Base-by-base conservation (phyloP, 306 rosid genomes). In the Prunus mongolica region DNA sequence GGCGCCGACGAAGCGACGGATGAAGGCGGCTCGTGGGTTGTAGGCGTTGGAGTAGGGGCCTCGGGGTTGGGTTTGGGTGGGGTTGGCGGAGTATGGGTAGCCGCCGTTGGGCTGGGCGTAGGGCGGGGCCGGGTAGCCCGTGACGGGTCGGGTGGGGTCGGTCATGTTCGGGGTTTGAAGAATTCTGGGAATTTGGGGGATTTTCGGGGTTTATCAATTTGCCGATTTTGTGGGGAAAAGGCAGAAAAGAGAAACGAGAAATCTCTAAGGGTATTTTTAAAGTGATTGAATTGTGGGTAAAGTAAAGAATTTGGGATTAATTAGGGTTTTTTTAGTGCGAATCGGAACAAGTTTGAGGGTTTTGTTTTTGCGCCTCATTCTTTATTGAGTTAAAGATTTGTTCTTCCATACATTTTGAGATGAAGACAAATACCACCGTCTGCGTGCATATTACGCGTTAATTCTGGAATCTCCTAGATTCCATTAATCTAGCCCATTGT, bases 121-220 rank as follows among this genome's bases (percentile, higher is more conserved):
- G 28, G 74, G 73, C 41, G 73, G 78, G 67, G 87, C 90, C 0
- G 97, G 97, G 88, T 91, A 93, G 83, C 92, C 97, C 55, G 97
- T 88, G 83, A 86, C 93, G 54, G 97, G 86, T 69, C 96, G 65
- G 2, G 93, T 79, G 73, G 93, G 86, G 51, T 91, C 90, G 41
- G 86, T 84, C 85, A 87, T 38, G 44, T 89, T 27, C 71, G 62
- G 73, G 69, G 68, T 30, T n/a, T 8, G 60, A 15, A 5, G 8
- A 20, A n/a, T 28, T 44, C 10, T 50, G 47, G 13, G 20, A 50
- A 16, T 14, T 45, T 57, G 9, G 75, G 69, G 24, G 34, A 20
- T 52, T 51, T 32, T n/a, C 34, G n/a, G 12, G 15, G 22, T 25
- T 68, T 24, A 8, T 15, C 22, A 24, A 3, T 18, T 64, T 24